Evolutionary conservation across 1,284 basidiomycete species (phyloP).

Genomic region (Porodaedalea pini): DNA sequence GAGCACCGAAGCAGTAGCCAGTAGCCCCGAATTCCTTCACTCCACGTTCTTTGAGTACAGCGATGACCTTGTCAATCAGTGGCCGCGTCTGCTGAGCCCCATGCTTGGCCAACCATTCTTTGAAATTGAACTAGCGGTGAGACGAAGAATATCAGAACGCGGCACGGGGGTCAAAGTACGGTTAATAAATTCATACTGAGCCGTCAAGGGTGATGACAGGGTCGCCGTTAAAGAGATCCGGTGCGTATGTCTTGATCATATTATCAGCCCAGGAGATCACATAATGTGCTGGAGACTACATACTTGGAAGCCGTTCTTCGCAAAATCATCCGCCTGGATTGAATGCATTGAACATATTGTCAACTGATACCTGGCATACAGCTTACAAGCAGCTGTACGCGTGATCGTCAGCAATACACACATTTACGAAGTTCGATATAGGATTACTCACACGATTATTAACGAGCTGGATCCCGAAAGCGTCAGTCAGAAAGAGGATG

Average conservation of each 20-base stretch:
- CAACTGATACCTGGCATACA: background rate
- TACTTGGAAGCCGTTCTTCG: conserved; percentile 66
- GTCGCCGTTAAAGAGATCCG: conserved; percentile 63
- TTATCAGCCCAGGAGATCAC: background rate
- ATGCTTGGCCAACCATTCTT: conserved; percentile 51
- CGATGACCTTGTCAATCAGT: conserved; percentile 53
- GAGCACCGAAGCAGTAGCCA: conserved; percentile 71
- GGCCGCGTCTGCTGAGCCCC: conserved; percentile 43
- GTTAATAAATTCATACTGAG: conserved; percentile 28
- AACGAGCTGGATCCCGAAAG: conserved; percentile 58
- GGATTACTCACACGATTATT: conserved; percentile 45
- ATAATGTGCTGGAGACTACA: conserved; percentile 3
- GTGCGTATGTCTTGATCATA: conserved; percentile 41
- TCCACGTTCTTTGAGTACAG: conserved; percentile 53
- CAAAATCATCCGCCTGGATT: conserved; percentile 59
- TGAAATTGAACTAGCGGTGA: conserved; percentile 37
- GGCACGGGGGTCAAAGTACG: conserved; percentile 22
- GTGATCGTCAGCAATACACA: background rate
- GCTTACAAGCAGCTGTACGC: conserved; percentile 2
- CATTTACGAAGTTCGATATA: too few relatives aligned
- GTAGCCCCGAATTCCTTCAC: conserved; percentile 56
- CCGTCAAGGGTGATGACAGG: conserved; percentile 39
- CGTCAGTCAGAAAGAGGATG: conserved; percentile 56
- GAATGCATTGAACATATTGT: background rate
- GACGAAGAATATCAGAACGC: conserved; percentile 16